Conservation (phyloP, 129 eudicot species). For the Scalesia atractyloides region DNA sequence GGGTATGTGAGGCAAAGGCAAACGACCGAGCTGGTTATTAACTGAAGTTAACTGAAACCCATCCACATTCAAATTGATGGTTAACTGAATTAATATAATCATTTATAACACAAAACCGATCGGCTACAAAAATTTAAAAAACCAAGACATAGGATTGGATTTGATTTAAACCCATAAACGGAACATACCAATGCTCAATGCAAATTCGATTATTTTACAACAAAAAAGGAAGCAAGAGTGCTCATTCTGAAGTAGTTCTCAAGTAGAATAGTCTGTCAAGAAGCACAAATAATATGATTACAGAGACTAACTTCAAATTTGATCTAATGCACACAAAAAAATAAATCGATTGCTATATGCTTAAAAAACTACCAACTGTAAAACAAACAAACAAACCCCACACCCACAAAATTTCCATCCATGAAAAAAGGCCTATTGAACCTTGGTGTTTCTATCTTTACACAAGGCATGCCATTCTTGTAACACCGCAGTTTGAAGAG, state of each 20-base stretch:
- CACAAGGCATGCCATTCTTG: slow-evolving; percentile 92
- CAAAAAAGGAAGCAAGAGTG: neutral
- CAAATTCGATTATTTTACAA: too few relatives aligned
- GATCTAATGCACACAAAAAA: neutral
- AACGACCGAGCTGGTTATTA: too few relatives aligned
- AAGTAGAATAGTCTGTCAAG: neutral
- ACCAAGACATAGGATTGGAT: too few relatives aligned
- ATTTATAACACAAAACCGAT: too few relatives aligned
- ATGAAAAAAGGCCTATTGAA: slow-evolving; percentile 31
- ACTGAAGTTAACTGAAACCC: too few relatives aligned
- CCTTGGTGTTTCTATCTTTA: slow-evolving; percentile 75
- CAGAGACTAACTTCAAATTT: neutral
- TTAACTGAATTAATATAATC: too few relatives aligned
- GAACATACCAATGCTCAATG: too few relatives aligned
- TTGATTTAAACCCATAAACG: too few relatives aligned
- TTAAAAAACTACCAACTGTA: slow-evolving; percentile 2
- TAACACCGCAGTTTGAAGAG: slow-evolving; percentile 79
- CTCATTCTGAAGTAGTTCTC: neutral
- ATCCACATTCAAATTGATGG: too few relatives aligned
- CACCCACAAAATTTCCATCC: slow-evolving; percentile 30
- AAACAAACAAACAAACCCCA: slow-evolving; percentile 13
- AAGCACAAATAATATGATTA: neutral
- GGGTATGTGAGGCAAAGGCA: too few relatives aligned
- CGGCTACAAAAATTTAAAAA: too few relatives aligned
- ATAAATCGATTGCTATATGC: slow-evolving; percentile 21